Evolutionary conservation across 202 grass and related monocot species (phyloP), one percentile per base, ranked within the genome.

Genomic region (Musa balbisiana): DNA sequence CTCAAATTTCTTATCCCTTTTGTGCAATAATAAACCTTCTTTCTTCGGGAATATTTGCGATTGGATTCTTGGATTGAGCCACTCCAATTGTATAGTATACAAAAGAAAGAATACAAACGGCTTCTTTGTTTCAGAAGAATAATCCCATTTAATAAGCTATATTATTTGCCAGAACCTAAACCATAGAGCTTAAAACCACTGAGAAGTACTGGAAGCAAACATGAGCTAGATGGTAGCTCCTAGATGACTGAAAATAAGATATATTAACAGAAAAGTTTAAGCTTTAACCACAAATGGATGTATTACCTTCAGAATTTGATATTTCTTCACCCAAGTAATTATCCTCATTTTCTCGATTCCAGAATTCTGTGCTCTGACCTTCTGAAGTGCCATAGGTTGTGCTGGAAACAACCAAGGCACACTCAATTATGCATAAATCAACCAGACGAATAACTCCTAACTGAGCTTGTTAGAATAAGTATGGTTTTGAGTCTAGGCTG

Each of bases 231-330:
- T 3, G 51, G 33, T 43, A n/a, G 2, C 3, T 17, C 50, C 67
- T 50, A 9, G 15, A 65, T 27, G 24, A 65, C 21, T 13, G 63
- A 25, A 43, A 65, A 17, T 68, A 6, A 11, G 29, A 16, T 62
- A 62, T 62, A 62, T 62, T 72, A 23, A 19, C 19, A 80, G 74
- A 74, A 69, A 1, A 77, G 52, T 43, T 33, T 8, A 11, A 55
- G 74, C 11, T 53, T 78, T 79, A 75, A 72, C 25, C 43, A 80
- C 21, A 50, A 54, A 67, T 73, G 65, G 25, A 77, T n/a, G 52
- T 59, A 64, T 66, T 92, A 96, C 89, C 92, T 85, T 92, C 92
- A 87, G 92, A 88, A 90, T 96, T 77, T 55, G 92, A 92, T 73
- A 96, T 96, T 51, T 92, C 84, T 88, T 96, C 89, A 11, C 64